Base-by-base conservation (phyloP, 2,329 filamentous ascomycete genomes). In the Aspergillus sergii region DNA sequence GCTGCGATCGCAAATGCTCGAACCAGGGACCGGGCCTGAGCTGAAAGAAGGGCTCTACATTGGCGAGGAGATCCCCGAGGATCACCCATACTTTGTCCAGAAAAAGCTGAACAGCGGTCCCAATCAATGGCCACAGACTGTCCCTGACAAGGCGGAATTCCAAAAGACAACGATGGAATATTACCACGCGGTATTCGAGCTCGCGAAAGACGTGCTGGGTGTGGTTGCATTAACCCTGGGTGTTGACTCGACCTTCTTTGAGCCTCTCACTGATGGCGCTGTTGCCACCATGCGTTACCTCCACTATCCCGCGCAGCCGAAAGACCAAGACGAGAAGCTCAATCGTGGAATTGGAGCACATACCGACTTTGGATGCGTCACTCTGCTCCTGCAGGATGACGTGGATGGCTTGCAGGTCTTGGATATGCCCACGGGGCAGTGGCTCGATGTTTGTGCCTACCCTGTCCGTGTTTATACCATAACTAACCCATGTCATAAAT, bases 41-140 rank as follows among this genome's bases (percentile, higher is more conserved):
- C 71, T 81, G 4, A 82, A 82, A 64, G 80, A 81, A 63, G 80
- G 79, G 0, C 76, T 78, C 34, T 81, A 79, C 66, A 78, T 82
- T 36, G 79, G 79, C 60, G 75, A 79, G 51, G 79, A 76, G 7
- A 41, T 41, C 8, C 39, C 39, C 39, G 39, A 41, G 9, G 39
- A 41, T n/a, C 78, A 81, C 58, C 76, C 75, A 0, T 77, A 80
- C 67, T 77, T 75, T 57, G 8, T 77, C 5, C 69, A 76, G 58
- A 76, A 77, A 62, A 77, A 76, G 53, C 69, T 80, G 32, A 79
- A 78, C 63, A 74, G 71, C 4, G 78, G 78, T 0, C 79, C 79
- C 1, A 81, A 81, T 66, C 73, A 76, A 64, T 81, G 79, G 79
- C 79, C 66, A 41, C 39, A 41, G 39, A 41, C 39, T 2, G 39